phyloP scores from a whole-genome alignment of 768 basidiomycete species.

The Gelatoporia subvermispora region DNA sequence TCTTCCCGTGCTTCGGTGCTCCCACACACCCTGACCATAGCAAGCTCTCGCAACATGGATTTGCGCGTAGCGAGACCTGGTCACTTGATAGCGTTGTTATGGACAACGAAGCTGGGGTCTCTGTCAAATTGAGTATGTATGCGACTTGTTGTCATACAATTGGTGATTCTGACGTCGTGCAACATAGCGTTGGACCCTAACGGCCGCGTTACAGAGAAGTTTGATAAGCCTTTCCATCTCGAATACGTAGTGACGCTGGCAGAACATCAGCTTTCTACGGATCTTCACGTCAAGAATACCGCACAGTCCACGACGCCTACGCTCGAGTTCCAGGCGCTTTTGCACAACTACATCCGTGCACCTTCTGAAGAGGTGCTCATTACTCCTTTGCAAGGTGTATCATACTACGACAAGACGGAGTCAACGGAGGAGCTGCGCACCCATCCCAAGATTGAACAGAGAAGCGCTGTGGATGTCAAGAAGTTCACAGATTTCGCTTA shows the following conservation, averaged over 20 bases:
- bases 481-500: conserved; percentile 74
- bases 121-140: conserved; percentile 69
- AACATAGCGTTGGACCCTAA: conserved; percentile 59
- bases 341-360: conserved; percentile 85
- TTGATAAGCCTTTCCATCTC: conserved; percentile 64
- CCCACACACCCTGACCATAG: conserved; percentile 70
- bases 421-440: conserved; percentile 43
- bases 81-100: conserved; percentile 53
- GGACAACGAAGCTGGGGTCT: conserved; percentile 69
- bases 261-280: conserved; percentile 68
- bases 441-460: conserved; percentile 49
- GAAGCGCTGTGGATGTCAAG: conserved; percentile 62
- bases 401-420: conserved; percentile 82
- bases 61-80: conserved; percentile 81
- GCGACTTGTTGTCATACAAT: not conserved
- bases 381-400: conserved; percentile 55
- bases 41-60: conserved; percentile 83
- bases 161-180: not conserved
- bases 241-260: conserved; percentile 78
- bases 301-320: conserved; percentile 38
- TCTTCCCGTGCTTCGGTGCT: conserved; percentile 88
- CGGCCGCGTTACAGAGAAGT: conserved; percentile 50
- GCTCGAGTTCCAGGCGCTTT: conserved; percentile 86
- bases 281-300: conserved; percentile 76
- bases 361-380: conserved; percentile 57